These are phyloP conservation scores for Chlamydomonas sp. DNA, from an alignment of 139 green algal species.

Conservation along the genomic window DNA sequence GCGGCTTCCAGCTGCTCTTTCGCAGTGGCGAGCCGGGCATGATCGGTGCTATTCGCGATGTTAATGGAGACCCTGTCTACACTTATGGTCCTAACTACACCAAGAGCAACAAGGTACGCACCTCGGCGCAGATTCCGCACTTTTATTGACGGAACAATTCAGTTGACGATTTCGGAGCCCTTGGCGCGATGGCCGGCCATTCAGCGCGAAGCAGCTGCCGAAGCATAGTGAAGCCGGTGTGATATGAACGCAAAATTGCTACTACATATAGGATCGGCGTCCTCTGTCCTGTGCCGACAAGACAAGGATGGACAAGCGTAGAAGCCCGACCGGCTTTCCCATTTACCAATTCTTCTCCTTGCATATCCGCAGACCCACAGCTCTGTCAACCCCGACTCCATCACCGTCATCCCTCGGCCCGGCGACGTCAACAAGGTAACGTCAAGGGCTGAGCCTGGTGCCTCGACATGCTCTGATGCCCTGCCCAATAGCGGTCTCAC, in stretches of 20 bases:
- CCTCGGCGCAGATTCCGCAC: background rate
- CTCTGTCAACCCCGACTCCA: conserved; percentile 5
- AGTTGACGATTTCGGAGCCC: background rate
- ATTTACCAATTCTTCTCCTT: background rate
- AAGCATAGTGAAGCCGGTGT: background rate
- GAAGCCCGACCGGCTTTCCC: too few species aligned
- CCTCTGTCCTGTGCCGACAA: background rate
- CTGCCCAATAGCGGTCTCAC: too few species aligned
- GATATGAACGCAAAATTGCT: background rate
- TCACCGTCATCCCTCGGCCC: background rate
- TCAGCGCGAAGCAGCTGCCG: background rate
- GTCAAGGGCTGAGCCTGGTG: background rate
- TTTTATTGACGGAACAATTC: background rate
- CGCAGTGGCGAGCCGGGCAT: background rate
- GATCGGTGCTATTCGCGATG: background rate
- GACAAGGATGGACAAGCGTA: too few species aligned
- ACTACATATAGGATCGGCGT: background rate
- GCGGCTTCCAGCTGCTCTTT: conserved; percentile 15
- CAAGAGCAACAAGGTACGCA: background rate
- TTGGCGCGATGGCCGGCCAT: background rate
- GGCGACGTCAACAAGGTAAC: conserved; percentile 15
- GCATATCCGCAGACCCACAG: background rate
- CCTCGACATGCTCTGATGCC: background rate
- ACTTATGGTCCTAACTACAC: background rate
- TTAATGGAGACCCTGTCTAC: background rate